Evolutionary conservation across 2,329 filamentous ascomycete species (phyloP).

Genomic region (Penicillium sp.): DNA sequence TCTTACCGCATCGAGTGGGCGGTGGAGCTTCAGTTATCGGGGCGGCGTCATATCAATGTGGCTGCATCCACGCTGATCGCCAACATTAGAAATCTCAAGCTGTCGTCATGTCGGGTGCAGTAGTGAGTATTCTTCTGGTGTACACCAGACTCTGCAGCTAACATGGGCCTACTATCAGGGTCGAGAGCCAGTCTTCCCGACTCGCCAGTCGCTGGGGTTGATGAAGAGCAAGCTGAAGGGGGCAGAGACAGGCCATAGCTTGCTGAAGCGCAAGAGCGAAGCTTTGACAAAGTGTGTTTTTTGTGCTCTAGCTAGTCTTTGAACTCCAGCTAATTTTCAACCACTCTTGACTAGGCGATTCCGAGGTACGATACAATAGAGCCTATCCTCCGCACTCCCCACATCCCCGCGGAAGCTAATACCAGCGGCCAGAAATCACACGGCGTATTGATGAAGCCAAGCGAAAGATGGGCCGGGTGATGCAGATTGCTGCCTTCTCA

Average conservation of each 20-base stretch:
- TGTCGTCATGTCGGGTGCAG: conserved; percentile 40
- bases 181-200: conserved; percentile 95
- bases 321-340: conserved; percentile 25
- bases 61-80: conserved; percentile 24
- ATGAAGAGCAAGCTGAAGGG: conserved; percentile 99
- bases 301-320: not conserved
- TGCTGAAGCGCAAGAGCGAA: conserved; percentile 97
- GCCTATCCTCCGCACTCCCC: conserved; percentile 27
- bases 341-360: conserved; percentile 67
- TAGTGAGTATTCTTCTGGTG: conserved; percentile 27
- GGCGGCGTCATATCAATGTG: conserved; percentile 38
- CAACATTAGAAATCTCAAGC: conserved; percentile 20
- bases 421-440: conserved; percentile 73
- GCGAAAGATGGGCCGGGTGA: conserved; percentile 97
- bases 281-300: conserved; percentile 84
- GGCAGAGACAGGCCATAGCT: conserved; percentile 85
- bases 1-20: conserved; percentile 22
- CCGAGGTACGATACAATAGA: conserved; percentile 65
- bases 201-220: conserved; percentile 90
- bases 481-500: conserved; percentile 98
- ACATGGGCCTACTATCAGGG: conserved; percentile 59
- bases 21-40: conserved; percentile 32
- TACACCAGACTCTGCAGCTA: conserved; percentile 3
- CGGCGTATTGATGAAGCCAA: conserved; percentile 97
- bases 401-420: conserved; percentile 33